Evolutionary conservation across 1,284 basidiomycete species (phyloP).

Genomic region (Trichosporon faecale): DNA sequence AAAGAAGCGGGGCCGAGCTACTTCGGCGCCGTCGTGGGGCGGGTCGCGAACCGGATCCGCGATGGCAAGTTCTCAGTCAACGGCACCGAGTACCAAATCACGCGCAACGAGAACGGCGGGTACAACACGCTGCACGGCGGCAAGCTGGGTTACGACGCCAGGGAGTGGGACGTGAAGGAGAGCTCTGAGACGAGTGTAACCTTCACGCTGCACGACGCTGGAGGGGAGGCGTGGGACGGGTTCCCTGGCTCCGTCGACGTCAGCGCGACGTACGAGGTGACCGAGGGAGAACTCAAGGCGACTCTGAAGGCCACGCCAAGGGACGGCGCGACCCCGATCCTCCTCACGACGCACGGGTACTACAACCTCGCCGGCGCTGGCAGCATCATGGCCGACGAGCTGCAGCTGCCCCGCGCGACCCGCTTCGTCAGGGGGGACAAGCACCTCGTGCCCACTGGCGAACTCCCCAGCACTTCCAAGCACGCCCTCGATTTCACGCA

Average conservation of each 20-base stretch:
- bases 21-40: constrained; percentile 41
- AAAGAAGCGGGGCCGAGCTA: constrained; percentile 29
- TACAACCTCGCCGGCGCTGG: constrained; percentile 35
- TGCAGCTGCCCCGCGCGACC: constrained; percentile 31
- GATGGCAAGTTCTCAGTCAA: constrained; percentile 34
- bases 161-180: constrained; percentile 25
- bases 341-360: constrained; percentile 42
- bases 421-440: constrained; percentile 33
- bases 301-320: constrained; percentile 17
- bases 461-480: constrained; percentile 17
- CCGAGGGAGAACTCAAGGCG: neutral
- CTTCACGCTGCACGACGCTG: constrained; percentile 25
- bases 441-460: constrained; percentile 36
- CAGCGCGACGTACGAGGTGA: neutral
- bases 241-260: constrained; percentile 30
- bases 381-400: constrained; percentile 32
- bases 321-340: constrained; percentile 35
- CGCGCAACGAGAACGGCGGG: constrained; percentile 37
- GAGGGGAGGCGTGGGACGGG: constrained; percentile 36
- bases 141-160: constrained; percentile 27
- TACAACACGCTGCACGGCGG: constrained; percentile 33
- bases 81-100: constrained; percentile 26
- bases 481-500: constrained; percentile 34
- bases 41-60: constrained; percentile 41
- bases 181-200: constrained; percentile 19